These are phyloP conservation scores for Coprinellus aureogranulatus DNA, from an alignment of 768 basidiomycete species.

Conservation along the genomic window DNA sequence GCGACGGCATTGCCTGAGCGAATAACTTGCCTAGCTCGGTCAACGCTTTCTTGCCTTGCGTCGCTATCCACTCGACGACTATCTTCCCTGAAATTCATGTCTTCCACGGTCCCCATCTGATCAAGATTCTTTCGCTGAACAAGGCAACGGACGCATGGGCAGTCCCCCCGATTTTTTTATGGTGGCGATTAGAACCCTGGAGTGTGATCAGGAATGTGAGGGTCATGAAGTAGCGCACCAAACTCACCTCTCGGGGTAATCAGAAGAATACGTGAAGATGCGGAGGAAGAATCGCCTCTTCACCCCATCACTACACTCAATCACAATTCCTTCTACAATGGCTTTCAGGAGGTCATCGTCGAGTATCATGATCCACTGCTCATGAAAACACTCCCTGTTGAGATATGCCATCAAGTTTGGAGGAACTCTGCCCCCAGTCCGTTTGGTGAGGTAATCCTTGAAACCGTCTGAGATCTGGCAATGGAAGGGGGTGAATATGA, in stretches of 20 bases:
- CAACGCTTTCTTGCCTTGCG: background rate
- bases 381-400: background rate
- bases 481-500: conserved; percentile 4
- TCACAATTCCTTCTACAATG: background rate
- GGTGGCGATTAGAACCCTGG: too few species aligned
- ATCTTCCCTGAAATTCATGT: background rate
- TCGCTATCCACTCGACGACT: background rate
- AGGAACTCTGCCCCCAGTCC: background rate
- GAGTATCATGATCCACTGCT: conserved; percentile 2
- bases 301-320: conserved; percentile 1
- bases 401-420: background rate
- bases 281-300: background rate
- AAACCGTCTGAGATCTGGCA: conserved; percentile 8
- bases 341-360: conserved; percentile 3
- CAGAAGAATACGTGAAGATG: conserved; percentile 9
- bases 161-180: too few species aligned
- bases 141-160: too few species aligned
- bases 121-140: too few species aligned
- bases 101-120: conserved; percentile 9
- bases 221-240: too few species aligned
- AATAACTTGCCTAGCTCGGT: background rate
- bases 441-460: background rate
- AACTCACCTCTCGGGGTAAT: conserved; percentile 11
- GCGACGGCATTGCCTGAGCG: background rate
- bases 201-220: background rate